Evolutionary conservation across 1,284 basidiomycete species (phyloP), one percentile per base, ranked within the genome.

Genomic region (Cutaneotrichosporon arboriforme): DNA sequence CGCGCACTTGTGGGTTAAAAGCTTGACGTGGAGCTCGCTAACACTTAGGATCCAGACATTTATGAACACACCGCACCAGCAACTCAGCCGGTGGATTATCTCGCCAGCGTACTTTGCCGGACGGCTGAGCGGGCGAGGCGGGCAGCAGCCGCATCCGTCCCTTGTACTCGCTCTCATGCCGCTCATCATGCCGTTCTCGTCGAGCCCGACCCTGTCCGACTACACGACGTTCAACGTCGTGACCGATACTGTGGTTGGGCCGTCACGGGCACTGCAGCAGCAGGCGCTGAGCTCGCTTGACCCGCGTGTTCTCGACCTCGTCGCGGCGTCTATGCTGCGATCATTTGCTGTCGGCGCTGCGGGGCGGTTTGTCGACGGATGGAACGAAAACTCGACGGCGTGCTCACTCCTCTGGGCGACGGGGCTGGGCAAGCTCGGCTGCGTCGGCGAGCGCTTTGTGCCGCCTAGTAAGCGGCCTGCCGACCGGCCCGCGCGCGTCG

Each of bases 291-390:
- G 65, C 0, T 52, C 51, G 17, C 55, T 63, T 21, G 68, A 74
- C 40, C 47, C 58, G 2, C 60, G 69, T 2, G 40, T 70, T 4
- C 45, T 74, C 23, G 74, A 76, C 43, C 44, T 67, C 14, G 59
- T 70, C 8, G 60, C 65, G 4, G 66, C 65, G 0, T 60, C 60
- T 8, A 46, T 49, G 2, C 55, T 72, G 8, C 58, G 70, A 0
- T 56, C 65, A 1, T 51, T 55, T 13, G 44, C 51, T 4, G 54
- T 63, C 14, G 60, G 60, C n/a, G 41, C 55, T 2, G 50, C 63
- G 8, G 67, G 67, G 1, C 59, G 65, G 21, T 63, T 67, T 22
- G 55, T 73, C 5, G 72, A 74, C 48, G 67, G 63, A 3, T 71
- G 67, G 69, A 61, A 56, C 10, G 68, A 74, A 23, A 54, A 48